Evolutionary conservation across 2,329 filamentous ascomycete genomes (phyloP), one percentile per base, ranked within the genome.

Genomic region (Neonectria faginata): DNA sequence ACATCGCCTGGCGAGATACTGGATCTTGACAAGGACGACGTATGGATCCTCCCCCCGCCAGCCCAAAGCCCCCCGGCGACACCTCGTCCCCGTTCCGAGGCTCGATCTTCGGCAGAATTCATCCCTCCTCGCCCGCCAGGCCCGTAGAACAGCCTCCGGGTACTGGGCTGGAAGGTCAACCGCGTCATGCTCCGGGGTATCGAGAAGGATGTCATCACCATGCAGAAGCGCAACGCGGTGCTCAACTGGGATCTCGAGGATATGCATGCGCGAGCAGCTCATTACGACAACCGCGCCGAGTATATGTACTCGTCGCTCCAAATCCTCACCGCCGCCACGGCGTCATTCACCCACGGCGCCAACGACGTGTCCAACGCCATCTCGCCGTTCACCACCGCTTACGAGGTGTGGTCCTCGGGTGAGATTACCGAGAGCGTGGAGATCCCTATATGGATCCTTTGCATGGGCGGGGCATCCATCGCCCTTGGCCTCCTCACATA

Each of bases 401-500:
- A 84, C 75, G 76, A 80, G 11, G 81, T 84, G 36, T 88, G 83
- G 81, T 72, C 73, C 5, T 79, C 77, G 1, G 84, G 84, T 14
- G 69, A 72, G 5, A 75, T 82, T 3, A 62, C 69, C 11, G 74
- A 73, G 11, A 70, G 77, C n/a, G 77, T 79, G 1, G 74, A 76
- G 9, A 81, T 84, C 16, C 84, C 84, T 1, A 68, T 83, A 42
- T 87, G 85, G 83, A 79, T 86, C 62, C 75, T 86, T 12, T 80
- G 81, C 54, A 80, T 84, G 31, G 82, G 84, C 16, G 83, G 83
- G 62, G 74, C 79, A 0, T 77, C 79, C 52, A 84, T 88, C 27
- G 83, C 84, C 48, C 73, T 88, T n/a, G 87, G 87, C n/a, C 79
- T 89, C 63, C 80, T 85, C 77, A 88, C 86, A 10, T 89, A 88